Percentiles rank a stretch among this genome's conserved stretches.
These are phyloP conservation scores for Calonectria leucothoes DNA, from an alignment of 2,329 filamentous ascomycete genomes.

Conservation along the genomic window DNA sequence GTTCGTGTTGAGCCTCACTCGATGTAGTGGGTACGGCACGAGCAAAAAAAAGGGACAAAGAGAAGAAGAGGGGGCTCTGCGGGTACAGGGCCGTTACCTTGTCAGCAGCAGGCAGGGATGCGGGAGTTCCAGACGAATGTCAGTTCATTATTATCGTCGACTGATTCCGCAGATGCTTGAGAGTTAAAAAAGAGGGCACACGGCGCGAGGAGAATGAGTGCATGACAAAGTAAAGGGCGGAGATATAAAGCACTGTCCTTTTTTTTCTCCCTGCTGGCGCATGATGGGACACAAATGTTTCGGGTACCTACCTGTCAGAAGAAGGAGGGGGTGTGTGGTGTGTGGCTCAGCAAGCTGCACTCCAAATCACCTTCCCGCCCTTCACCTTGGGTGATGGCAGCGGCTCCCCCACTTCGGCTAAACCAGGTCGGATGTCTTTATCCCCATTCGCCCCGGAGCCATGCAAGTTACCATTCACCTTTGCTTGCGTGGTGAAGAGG, in stretches of 20 bases:
- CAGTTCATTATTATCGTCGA: conserved; percentile 10
- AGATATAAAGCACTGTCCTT: neutral
- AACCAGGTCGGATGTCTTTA: neutral
- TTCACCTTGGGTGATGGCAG: conserved; percentile 7
- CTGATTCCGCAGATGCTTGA: neutral
- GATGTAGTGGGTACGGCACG: neutral
- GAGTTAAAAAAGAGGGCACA: conserved; percentile 2
- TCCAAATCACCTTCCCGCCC: neutral
- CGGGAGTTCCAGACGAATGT: neutral
- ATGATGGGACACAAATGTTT: neutral
- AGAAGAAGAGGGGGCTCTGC: neutral
- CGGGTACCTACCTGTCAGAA: neutral
- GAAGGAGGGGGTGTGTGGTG: too few relatives aligned
- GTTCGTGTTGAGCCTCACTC: conserved; percentile 2
- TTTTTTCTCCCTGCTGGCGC: neutral
- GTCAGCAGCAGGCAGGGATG: neutral
- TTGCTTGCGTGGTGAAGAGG: neutral
- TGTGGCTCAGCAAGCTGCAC: conserved; percentile 26
- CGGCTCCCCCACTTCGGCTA: neutral
- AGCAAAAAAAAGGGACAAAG: too few relatives aligned
- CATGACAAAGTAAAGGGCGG: neutral
- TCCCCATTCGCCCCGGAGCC: neutral
- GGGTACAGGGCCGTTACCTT: neutral
- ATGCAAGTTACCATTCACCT: neutral
- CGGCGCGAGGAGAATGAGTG: neutral